Evolutionary conservation across 1,139 yeast species (phyloP), one percentile per base, ranked within the genome.

Genomic region (Magnusiomyces clavatus): DNA sequence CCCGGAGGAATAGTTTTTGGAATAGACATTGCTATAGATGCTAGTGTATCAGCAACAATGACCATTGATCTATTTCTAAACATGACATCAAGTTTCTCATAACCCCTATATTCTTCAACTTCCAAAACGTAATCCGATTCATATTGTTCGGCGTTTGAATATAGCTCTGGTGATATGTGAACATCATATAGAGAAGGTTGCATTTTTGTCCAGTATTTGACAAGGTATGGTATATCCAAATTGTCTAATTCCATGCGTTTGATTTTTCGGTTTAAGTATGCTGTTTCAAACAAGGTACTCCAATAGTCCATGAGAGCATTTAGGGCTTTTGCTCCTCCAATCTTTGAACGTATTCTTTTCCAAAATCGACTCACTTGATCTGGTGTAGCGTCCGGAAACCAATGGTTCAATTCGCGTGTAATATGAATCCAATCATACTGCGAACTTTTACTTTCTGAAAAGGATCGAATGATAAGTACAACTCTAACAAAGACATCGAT

Each of bases 391-490:
- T 41, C 54, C 43, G 56, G 49, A 31, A 19, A 46, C 48, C 48
- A 46, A 37, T 46, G 35, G 8, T 62, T 59, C 14, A 83, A 73
- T 4, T 76, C 66, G 0, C 62, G 60, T 0, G 82, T 72, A n/a
- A 86, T 78, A 45, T 72, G 64, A 0, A 71, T 73, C 78, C 87
- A 86, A 56, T 81, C 81, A 42, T 82, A 81, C 2, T 69, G 66
- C 2, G 74, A 72, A 13, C 60, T 52, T 13, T 61, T 51, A 54
- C 76, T 70, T 47, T 71, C 65, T 55, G 77, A 69, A 13, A 78
- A 70, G 1, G 86, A 71, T 57, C 83, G 76, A 19, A 80, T 77
- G n/a, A 86, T 81, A 8, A 84, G 77, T 31, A 83, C 81, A 1
- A 82, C 75, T 36, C 85, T 70, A 61, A 75, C 81, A 49, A 82